These are phyloP conservation scores for Priceomyces castillae DNA, from an alignment of 805 yeast species.

Conservation along the genomic window DNA sequence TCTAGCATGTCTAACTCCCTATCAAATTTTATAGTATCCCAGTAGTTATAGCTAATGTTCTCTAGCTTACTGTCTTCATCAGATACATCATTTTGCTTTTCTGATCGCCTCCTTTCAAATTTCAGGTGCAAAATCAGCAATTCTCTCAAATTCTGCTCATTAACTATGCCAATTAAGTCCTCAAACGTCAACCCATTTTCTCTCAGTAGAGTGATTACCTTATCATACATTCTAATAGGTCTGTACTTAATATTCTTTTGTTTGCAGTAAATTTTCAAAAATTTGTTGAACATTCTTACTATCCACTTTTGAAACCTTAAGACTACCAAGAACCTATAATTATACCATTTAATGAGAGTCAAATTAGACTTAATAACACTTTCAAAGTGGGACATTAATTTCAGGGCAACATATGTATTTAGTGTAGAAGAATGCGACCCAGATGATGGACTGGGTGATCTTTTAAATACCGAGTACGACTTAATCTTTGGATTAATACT, in stretches of 20 bases:
- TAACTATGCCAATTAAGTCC: slow-evolving; percentile 24
- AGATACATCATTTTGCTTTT: not conserved
- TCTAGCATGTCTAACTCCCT: slow-evolving; percentile 26
- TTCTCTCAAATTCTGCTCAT: slow-evolving; percentile 27
- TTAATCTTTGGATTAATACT: slow-evolving; percentile 15
- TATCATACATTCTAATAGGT: slow-evolving; percentile 20
- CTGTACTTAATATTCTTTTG: slow-evolving; percentile 13
- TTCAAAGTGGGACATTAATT: slow-evolving; percentile 22
- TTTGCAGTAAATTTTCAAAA: slow-evolving; percentile 27
- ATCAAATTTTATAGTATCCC: slow-evolving; percentile 31
- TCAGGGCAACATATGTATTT: slow-evolving; percentile 18
- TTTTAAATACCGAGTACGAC: slow-evolving; percentile 12
- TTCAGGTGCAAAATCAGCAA: no score
- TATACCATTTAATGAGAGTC: slow-evolving; percentile 25
- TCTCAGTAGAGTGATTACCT: slow-evolving; percentile 20
- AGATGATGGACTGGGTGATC: not conserved
- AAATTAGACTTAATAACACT: slow-evolving; percentile 15
- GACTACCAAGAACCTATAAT: slow-evolving; percentile 22
- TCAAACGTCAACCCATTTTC: slow-evolving; percentile 18
- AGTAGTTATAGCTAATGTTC: slow-evolving; percentile 33
- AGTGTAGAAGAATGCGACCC: not conserved
- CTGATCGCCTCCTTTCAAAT: slow-evolving; percentile 2
- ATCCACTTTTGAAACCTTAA: slow-evolving; percentile 36
- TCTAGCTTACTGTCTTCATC: slow-evolving; percentile 10
- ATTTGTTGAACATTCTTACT: slow-evolving; percentile 33